A percentile compares a stretch with the other conserved stretches of the same genome.
phyloP scores from a whole-genome alignment of 345 rosid genomes.

The Kernera saxatilis region DNA sequence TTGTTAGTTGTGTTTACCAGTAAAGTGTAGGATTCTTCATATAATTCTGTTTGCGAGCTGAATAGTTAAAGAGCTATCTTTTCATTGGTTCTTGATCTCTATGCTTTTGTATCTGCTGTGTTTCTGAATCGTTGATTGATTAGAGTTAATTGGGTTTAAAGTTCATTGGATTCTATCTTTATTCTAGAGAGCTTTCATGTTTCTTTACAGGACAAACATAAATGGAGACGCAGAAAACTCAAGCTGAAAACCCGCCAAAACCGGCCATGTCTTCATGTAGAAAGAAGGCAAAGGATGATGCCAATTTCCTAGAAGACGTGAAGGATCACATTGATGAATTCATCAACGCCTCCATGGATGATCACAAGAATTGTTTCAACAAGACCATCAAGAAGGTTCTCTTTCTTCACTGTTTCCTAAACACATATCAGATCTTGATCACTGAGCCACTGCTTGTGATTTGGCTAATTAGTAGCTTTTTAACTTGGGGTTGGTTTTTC shows the following conservation, averaged over 20 bases:
- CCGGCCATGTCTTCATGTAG: conserved; percentile 54
- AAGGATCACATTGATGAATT: conserved; percentile 90
- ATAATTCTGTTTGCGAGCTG: neutral
- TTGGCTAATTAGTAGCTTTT: neutral
- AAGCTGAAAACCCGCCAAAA: conserved; percentile 29
- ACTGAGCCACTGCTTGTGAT: neutral
- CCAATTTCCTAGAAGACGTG: conserved; percentile 67
- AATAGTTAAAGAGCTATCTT: neutral
- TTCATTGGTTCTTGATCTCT: neutral
- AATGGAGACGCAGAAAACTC: conserved; percentile 42
- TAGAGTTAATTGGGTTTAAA: neutral
- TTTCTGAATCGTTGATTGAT: neutral
- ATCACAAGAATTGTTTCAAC: conserved; percentile 75
- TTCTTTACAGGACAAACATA: neutral
- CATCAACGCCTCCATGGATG: conserved; percentile 78
- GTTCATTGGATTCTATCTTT: neutral
- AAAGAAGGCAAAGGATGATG: conserved; percentile 60
- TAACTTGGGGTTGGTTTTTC: conserved; percentile 13
- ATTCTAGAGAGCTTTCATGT: neutral
- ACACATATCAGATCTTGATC: neutral
- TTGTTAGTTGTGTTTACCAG: neutral
- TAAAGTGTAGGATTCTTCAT: neutral
- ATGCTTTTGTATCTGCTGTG: neutral
- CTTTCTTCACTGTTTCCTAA: neutral
- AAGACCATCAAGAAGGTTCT: conserved; percentile 72